Conservation (phyloP, 257 asterid genomes). For the Penstemon barbatus region DNA sequence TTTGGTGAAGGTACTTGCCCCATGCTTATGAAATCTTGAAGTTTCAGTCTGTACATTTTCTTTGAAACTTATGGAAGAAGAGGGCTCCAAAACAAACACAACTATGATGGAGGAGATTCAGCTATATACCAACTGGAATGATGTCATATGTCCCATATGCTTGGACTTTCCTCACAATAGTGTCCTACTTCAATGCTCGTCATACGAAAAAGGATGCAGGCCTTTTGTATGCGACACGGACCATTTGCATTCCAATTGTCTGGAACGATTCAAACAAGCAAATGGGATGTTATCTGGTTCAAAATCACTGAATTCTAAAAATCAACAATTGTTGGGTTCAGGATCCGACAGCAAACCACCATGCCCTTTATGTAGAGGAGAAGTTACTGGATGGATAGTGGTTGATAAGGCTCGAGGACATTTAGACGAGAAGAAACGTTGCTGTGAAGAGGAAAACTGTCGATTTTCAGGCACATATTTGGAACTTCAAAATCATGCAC, state of each 20-base stretch:
- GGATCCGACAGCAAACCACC: constrained; percentile 43
- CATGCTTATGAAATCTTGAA: constrained; percentile 31
- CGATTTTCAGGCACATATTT: constrained; percentile 54
- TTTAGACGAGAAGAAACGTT: constrained; percentile 62
- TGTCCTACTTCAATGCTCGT: constrained; percentile 80
- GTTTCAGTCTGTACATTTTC: constrained; percentile 19
- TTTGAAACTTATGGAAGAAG: constrained; percentile 33
- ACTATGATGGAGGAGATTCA: constrained; percentile 50
- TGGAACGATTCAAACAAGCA: constrained; percentile 74
- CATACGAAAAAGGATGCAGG: constrained; percentile 68
- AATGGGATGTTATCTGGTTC: constrained; percentile 43
- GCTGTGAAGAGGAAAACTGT: constrained; percentile 69
- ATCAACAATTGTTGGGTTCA: constrained; percentile 27
- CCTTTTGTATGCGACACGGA: constrained; percentile 78
- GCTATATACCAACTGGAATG: constrained; percentile 41
- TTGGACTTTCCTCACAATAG: constrained; percentile 79
- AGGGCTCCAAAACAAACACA: constrained; percentile 23
- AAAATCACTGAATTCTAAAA: constrained; percentile 35
- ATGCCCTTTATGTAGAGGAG: constrained; percentile 87
- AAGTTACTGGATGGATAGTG: constrained; percentile 69
- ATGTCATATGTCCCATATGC: constrained; percentile 77
- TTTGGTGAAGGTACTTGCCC: not conserved
- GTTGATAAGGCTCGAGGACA: constrained; percentile 57
- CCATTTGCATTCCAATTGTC: constrained; percentile 77
- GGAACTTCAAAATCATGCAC: constrained; percentile 70